Evolutionary conservation across 140 eudicot species (phyloP).

Genomic region (Erigeron philadelphicus): DNA sequence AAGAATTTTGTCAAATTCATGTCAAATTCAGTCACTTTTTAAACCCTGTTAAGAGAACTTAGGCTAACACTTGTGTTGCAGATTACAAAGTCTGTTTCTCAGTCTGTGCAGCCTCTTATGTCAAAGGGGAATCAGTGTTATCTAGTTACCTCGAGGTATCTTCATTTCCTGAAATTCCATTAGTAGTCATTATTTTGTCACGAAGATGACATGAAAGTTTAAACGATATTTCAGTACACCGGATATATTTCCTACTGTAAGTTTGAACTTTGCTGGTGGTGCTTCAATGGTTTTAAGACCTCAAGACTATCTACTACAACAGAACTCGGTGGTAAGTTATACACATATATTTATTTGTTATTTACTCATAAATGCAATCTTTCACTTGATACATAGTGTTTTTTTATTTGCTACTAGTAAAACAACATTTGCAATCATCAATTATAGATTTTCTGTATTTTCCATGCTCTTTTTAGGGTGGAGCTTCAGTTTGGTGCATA

Average conservation of each 20-base stretch:
- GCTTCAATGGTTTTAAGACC: slow-evolving; percentile 84
- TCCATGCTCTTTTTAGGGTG: slow-evolving; percentile 41
- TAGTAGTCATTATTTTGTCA: background rate
- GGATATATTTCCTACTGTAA: slow-evolving; percentile 65
- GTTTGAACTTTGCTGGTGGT: slow-evolving; percentile 83
- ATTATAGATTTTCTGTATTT: no score
- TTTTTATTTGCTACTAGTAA: no score
- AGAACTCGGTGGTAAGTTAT: slow-evolving; percentile 61
- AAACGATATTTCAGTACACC: slow-evolving; percentile 44
- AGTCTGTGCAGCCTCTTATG: slow-evolving; percentile 58
- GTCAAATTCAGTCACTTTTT: background rate
- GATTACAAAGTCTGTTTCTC: slow-evolving; percentile 61
- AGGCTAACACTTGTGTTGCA: slow-evolving; percentile 28
- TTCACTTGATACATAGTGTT: no score
- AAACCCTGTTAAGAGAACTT: background rate
- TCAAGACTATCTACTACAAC: slow-evolving; percentile 79
- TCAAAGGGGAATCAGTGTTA: slow-evolving; percentile 73
- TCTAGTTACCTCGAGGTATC: slow-evolving; percentile 63
- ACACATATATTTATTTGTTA: background rate
- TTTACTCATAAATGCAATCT: no score
- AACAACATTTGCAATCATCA: no score
- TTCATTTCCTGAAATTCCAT: background rate
- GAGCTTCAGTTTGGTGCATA: slow-evolving; percentile 79
- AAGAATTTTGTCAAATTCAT: background rate
- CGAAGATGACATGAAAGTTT: slow-evolving; percentile 3